Conservation (phyloP, 345 rosid species). For the Eucalyptus microcorys region DNA sequence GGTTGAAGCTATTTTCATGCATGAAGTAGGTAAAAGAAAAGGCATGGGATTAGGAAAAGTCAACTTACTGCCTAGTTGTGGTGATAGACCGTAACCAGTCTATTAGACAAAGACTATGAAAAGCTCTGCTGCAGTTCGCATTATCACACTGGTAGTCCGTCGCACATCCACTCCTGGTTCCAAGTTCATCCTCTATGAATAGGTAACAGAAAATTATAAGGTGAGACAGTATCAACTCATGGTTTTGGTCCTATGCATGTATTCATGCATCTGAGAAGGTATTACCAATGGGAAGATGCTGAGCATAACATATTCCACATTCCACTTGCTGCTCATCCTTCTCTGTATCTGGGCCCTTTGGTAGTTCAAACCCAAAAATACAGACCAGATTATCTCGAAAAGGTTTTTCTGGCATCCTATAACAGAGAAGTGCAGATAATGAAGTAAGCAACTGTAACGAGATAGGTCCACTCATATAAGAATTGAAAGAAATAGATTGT, state of each 20-base stretch:
- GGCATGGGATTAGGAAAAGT: not conserved
- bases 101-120: constrained; percentile 57
- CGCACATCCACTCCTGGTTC: constrained; percentile 37
- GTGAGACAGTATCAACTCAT: not conserved
- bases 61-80: constrained; percentile 70
- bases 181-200: constrained; percentile 50
- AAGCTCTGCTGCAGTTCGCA: constrained; percentile 51
- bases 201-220: not conserved
- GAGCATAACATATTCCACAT: constrained; percentile 81
- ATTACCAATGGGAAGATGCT: constrained; percentile 61
- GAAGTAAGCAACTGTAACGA: not conserved
- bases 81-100: constrained; percentile 83
- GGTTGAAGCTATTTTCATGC: not conserved
- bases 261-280: not conserved
- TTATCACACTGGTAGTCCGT: constrained; percentile 72
- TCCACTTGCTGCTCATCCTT: constrained; percentile 35
- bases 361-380: constrained; percentile 39
- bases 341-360: constrained; percentile 17
- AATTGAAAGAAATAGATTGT: not conserved
- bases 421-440: not conserved
- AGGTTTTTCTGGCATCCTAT: constrained; percentile 43
- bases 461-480: not conserved
- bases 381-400: constrained; percentile 43
- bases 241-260: not conserved
- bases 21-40: not conserved